Percentiles rank a stretch among this genome's conserved stretches.
phyloP scores from a whole-genome alignment of 768 basidiomycete species.

The Suillus sp. region DNA sequence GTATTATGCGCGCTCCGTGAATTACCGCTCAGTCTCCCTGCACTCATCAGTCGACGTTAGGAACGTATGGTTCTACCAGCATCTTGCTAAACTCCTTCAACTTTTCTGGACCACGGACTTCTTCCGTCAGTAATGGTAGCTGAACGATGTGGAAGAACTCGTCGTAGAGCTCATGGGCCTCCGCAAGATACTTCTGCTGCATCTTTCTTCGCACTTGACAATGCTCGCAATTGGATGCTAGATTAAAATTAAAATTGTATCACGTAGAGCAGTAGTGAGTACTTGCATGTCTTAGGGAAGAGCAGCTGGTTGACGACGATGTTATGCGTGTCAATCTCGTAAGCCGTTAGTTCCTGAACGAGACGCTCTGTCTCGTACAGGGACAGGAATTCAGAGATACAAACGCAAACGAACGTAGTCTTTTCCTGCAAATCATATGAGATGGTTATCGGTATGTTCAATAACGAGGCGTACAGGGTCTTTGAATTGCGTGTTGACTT shows the following conservation, averaged over 20 bases:
- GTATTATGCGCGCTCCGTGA: constrained; percentile 1
- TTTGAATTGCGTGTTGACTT: constrained; percentile 99
- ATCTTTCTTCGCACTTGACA: constrained; percentile 93
- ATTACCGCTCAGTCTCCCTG: neutral
- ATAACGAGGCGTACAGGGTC: constrained; percentile 71
- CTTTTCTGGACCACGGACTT: constrained; percentile 94
- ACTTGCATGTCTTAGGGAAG: constrained; percentile 87
- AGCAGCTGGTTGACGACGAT: constrained; percentile 98
- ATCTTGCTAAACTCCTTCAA: constrained; percentile 91
- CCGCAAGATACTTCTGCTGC: constrained; percentile 97
- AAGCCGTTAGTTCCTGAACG: constrained; percentile 91
- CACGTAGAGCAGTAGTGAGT: neutral
- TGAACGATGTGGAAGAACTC: constrained; percentile 98
- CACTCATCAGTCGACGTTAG: constrained; percentile 34
- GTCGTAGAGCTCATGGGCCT: constrained; percentile 96
- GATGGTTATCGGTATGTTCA: constrained; percentile 1
- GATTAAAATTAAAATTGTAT: constrained; percentile 4
- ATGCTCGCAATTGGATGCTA: constrained; percentile 93
- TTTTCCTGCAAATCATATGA: constrained; percentile 66
- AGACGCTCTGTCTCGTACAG: constrained; percentile 98
- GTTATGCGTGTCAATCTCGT: constrained; percentile 97
- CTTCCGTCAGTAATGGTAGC: constrained; percentile 92
- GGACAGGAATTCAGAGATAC: constrained; percentile 97
- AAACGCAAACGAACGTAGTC: constrained; percentile 98
- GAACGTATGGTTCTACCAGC: constrained; percentile 80